Evolutionary conservation across 805 yeast genomes (phyloP).

Genomic region (Kodamaea restingae): DNA sequence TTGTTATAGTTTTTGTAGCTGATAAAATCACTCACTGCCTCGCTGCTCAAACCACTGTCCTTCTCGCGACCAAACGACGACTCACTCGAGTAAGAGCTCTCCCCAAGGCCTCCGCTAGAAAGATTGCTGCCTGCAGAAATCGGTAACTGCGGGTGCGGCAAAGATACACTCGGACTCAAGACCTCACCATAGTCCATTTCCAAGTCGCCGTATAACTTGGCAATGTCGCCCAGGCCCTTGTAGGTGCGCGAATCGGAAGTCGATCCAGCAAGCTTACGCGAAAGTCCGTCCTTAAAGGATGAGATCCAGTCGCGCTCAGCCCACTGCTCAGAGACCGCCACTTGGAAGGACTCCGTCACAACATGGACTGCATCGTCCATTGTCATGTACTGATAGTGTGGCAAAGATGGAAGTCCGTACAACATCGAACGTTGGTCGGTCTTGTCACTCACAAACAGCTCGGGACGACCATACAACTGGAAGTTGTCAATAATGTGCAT

Average conservation of each 20-base stretch:
- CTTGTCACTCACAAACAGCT: slow-evolving; percentile 70
- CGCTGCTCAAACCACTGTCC: neutral
- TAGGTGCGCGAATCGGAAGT: slow-evolving; percentile 16
- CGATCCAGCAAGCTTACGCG: slow-evolving; percentile 9
- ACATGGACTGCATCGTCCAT: slow-evolving; percentile 21
- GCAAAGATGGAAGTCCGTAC: slow-evolving; percentile 72
- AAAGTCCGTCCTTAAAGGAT: slow-evolving; percentile 18
- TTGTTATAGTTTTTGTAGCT: no score
- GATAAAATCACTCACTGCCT: neutral
- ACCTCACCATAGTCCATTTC: slow-evolving; percentile 12
- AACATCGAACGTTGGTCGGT: slow-evolving; percentile 59
- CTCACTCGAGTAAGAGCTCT: neutral
- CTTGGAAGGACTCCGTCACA: slow-evolving; percentile 16
- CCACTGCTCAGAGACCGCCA: slow-evolving; percentile 25
- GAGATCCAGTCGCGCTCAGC: slow-evolving; percentile 25
- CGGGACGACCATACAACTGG: slow-evolving; percentile 71
- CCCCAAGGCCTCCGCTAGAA: neutral
- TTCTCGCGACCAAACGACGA: neutral
- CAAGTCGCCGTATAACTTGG: slow-evolving; percentile 26
- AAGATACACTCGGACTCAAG: slow-evolving; percentile 8
- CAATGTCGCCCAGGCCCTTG: slow-evolving; percentile 36
- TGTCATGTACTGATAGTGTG: slow-evolving; percentile 56
- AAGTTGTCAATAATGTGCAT: slow-evolving; percentile 70
- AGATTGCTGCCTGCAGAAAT: slow-evolving; percentile 5
- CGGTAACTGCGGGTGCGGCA: slow-evolving; percentile 6